Evolutionary conservation across 306 rosid genomes (phyloP), one percentile per base, ranked within the genome.

Genomic region (Glycine soja): DNA sequence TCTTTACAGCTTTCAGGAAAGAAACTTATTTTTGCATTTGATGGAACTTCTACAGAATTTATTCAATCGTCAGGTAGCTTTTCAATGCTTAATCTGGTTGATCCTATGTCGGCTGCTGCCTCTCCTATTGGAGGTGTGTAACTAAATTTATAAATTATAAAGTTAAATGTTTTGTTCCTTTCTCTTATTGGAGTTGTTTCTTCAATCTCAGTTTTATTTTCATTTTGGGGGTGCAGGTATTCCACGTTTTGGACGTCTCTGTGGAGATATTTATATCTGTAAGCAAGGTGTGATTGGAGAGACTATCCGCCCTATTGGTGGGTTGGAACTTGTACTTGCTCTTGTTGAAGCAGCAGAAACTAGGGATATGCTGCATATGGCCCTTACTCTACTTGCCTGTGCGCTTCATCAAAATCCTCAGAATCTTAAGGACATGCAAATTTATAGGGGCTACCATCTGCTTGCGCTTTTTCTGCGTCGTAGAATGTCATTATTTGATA

Each of bases 51-150:
- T 76, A 82, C 95, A 0, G 99, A 96, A 86, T 86, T 89, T 46
- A 70, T 88, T 81, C 90, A 85, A 80, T 92, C 91, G 52, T 87
- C 99, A 0, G 97, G 98, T 78, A 87, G 88, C 72, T 86, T 93
- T 84, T 92, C 96, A 78, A 90, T 96, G 93, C 92, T 96, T 81
- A 96, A 96, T 89, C 83, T 96, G 84, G 98, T 96, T 80, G 99
- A 96, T 92, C 99, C 99, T 66, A 81, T 90, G 92, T 96, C 99
- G 53, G 98, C 98, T 42, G 98, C 99, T 81, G 99, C 99, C 67
- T 96, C 99, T 84, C 99, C 99, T 51, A 96, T 96, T 83, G 99
- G 99, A 85, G 99, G 99, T 96, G 79, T 86, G 96, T 82, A 54
- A 79, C 56, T 53, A 82, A 89, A 79, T 81, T 73, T 74, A 70